These are phyloP conservation scores for Hypoxylon rubiginosum DNA, from an alignment of 2,329 filamentous ascomycete species.

Conservation along the genomic window DNA sequence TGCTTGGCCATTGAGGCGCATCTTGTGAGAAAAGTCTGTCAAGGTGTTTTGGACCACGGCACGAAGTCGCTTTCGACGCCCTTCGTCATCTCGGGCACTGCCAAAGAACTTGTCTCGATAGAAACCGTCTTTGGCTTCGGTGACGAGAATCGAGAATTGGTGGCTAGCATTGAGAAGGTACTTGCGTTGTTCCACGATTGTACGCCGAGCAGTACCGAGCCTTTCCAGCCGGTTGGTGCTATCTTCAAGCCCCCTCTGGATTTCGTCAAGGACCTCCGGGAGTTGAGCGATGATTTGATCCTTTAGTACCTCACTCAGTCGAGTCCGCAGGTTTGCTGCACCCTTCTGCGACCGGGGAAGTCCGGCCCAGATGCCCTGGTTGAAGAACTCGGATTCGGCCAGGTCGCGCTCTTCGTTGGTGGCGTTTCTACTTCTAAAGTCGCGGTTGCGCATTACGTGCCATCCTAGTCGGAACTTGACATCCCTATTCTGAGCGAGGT, in stretches of 20 bases:
- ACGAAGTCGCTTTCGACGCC: conserved; percentile 45
- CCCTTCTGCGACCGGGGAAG: conserved; percentile 42
- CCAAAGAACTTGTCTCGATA: conserved; percentile 52
- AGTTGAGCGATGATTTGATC: conserved; percentile 52
- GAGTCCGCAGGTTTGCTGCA: conserved; percentile 40
- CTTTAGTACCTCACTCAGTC: conserved; percentile 48
- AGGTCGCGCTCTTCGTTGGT: conserved; percentile 37
- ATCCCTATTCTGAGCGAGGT: conserved; percentile 60
- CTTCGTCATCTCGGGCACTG: conserved; percentile 36
- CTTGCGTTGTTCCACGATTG: conserved; percentile 47
- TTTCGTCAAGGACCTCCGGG: conserved; percentile 50
- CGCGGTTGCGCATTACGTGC: conserved; percentile 63
- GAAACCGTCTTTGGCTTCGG: conserved; percentile 49
- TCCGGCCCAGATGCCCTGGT: conserved; percentile 37
- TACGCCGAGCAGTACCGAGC: conserved; percentile 47
- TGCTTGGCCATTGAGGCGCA: conserved; percentile 44
- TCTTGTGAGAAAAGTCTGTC: conserved; percentile 44
- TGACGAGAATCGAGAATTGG: conserved; percentile 46
- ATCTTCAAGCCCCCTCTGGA: conserved; percentile 47
- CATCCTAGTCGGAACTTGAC: conserved; percentile 64
- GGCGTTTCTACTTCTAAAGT: conserved; percentile 30
- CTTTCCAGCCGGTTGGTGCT: conserved; percentile 46
- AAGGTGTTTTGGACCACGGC: conserved; percentile 49
- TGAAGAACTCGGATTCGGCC: conserved; percentile 37
- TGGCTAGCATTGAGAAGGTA: conserved; percentile 51